These are phyloP conservation scores for Colletotrichum truncatum DNA, from an alignment of 2,329 filamentous ascomycete species.

Conservation along the genomic window DNA sequence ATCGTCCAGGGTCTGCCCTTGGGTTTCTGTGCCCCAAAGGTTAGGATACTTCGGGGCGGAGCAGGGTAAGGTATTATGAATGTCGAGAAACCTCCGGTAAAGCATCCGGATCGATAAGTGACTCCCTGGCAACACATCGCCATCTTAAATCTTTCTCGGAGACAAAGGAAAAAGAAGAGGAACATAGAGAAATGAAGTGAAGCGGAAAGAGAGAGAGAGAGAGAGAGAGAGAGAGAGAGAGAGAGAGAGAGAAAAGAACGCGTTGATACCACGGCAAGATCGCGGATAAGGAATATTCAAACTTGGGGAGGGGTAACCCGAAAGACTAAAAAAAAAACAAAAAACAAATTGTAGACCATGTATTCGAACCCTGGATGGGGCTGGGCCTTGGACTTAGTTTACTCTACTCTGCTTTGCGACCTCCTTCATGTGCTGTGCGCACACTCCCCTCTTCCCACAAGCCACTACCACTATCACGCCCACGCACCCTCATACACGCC, in stretches of 20 bases:
- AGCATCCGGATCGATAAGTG: neutral
- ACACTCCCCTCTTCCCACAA: neutral
- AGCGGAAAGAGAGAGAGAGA: too few relatives aligned
- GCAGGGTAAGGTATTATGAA: neutral
- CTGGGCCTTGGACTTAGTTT: neutral
- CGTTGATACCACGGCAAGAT: too few relatives aligned
- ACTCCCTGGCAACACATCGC: too few relatives aligned
- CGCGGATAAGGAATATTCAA: too few relatives aligned
- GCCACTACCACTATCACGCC: neutral
- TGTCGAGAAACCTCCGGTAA: neutral
- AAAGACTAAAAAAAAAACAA: too few relatives aligned
- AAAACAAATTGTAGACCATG: neutral
- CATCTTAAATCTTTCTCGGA: too few relatives aligned
- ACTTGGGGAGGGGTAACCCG: too few relatives aligned
- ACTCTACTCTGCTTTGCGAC: neutral
- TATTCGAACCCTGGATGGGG: neutral
- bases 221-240: neutral
- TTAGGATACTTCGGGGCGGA: neutral
- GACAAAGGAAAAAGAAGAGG: too few relatives aligned
- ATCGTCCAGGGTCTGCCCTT: neutral
- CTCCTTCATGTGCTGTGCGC: neutral
- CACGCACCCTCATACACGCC: neutral
- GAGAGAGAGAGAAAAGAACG: neutral
- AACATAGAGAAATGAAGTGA: too few relatives aligned
- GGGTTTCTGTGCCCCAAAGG: too few relatives aligned